Conservation (phyloP, 495 filamentous ascomycete species). For the Aspergillus coremiiformis region DNA sequence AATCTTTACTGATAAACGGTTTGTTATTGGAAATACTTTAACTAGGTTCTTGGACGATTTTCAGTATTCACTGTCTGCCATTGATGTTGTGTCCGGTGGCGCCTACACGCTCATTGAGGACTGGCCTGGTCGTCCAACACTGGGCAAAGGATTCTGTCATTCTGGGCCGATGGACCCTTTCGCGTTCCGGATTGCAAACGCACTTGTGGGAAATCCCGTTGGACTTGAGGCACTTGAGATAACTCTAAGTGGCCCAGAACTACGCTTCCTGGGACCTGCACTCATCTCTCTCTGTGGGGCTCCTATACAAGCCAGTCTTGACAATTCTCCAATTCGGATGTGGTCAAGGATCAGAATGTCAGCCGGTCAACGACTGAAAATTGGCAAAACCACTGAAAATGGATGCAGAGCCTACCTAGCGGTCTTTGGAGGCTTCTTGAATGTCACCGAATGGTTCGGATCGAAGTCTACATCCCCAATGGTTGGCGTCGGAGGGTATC, state of each 20-base stretch:
- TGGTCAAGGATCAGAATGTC: conserved; percentile 47
- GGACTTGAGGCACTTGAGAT: conserved; percentile 51
- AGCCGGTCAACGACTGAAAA: conserved; percentile 46
- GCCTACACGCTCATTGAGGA: conserved; percentile 54
- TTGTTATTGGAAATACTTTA: conserved; percentile 43
- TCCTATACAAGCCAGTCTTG: conserved; percentile 38
- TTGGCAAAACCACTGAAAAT: conserved; percentile 44
- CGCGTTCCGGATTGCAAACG: conserved; percentile 48
- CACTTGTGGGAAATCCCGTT: conserved; percentile 48
- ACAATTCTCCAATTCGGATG: conserved; percentile 40
- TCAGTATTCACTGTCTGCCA: conserved; percentile 40
- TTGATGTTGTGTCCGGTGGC: conserved; percentile 51
- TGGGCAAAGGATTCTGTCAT: conserved; percentile 44
- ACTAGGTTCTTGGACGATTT: conserved; percentile 48
- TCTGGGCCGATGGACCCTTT: conserved; percentile 52
- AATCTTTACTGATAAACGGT: conserved; percentile 35
- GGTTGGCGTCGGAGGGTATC: conserved; percentile 50
- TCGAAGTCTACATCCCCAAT: conserved; percentile 52
- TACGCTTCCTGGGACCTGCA: conserved; percentile 44
- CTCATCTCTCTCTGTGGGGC: conserved; percentile 50
- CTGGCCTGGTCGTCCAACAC: conserved; percentile 46
- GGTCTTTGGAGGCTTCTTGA: conserved; percentile 49
- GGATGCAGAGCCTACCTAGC: conserved; percentile 55
- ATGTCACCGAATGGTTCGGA: conserved; percentile 48
- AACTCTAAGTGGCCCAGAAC: conserved; percentile 51